Base-by-base conservation (phyloP, 148 eudicot genomes). In the Camellia lanceoleosa region DNA sequence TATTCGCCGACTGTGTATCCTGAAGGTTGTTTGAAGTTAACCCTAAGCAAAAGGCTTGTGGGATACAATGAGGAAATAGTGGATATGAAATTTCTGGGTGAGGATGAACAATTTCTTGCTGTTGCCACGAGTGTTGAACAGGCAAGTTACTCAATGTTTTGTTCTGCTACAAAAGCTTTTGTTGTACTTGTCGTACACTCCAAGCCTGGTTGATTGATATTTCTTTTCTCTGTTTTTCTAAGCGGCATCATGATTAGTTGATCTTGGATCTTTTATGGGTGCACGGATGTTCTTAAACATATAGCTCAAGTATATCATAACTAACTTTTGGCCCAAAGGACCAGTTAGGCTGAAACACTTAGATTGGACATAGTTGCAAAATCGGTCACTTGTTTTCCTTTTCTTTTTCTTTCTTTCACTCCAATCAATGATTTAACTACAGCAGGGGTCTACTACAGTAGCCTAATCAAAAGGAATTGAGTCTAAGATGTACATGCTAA, bases 61-160 rank as follows among this genome's bases (percentile, higher is more conserved):
- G 99, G 99, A 77, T 90, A 91, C 82, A 96, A 96, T 80, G 98
- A 94, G 83, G 97, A 94, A 85, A 92, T 96, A 65, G 90, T 87
- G 63, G 99, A 96, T 87, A 92, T 96, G 98, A 96, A 92, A 80
- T 94, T 96, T 77, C 78, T 96, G 82, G 99, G 95, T 49, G 98
- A 93, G 55, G 97, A 96, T 83, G 99, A 96, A 85, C 87, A 89
- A 30, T 91, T 79, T 83, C 95, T 96, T 71, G 99, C 99, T 80
- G 99, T 96, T 85, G 93, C 99, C 79, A 96, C 99, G 44, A 94
- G 90, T 78, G 88, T 92, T 74, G 99, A 96, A 86, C 98, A 94
- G 85, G 99, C 89, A 82, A 65, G 79, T 72, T 82, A 38, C 55
- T 79, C 60, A 71, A 20, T 8, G 41, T 55, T 79, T 56, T 52